Conservation (phyloP, 495 filamentous ascomycete genomes). For the Podospora comata region DNA sequence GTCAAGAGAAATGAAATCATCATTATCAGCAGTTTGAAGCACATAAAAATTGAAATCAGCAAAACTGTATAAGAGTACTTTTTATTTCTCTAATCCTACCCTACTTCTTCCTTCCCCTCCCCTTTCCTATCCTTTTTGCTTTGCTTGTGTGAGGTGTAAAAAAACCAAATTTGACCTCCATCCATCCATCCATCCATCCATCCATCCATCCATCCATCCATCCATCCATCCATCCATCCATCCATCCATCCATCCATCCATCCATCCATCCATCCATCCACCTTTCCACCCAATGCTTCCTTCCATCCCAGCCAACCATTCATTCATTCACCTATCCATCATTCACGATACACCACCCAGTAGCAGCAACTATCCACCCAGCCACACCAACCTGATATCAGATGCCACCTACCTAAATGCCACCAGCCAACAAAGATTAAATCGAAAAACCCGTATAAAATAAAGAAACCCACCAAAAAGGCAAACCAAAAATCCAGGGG, state of each 20-base stretch:
- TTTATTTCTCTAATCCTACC: neutral
- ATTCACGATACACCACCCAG: neutral
- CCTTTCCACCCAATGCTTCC: neutral
- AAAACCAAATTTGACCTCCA: constrained; percentile 15
- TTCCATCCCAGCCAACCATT: neutral
- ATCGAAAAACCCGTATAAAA: neutral
- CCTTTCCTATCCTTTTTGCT: neutral
- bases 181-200: neutral
- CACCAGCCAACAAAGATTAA: neutral
- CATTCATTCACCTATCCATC: no score
- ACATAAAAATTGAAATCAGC: neutral
- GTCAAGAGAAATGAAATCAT: no score
- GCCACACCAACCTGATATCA: neutral
- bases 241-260: no score
- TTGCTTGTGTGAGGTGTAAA: neutral
- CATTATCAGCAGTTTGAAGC: neutral
- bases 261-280: neutral
- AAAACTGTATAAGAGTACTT: neutral
- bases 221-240: neutral
- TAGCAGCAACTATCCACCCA: neutral
- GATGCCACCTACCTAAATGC: neutral
- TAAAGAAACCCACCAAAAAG: constrained; percentile 1
- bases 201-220: neutral
- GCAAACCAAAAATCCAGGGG: neutral
- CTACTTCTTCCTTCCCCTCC: neutral